Evolutionary conservation across 352 stramenopile species (phyloP).

Genomic region (Peronospora destructor): DNA sequence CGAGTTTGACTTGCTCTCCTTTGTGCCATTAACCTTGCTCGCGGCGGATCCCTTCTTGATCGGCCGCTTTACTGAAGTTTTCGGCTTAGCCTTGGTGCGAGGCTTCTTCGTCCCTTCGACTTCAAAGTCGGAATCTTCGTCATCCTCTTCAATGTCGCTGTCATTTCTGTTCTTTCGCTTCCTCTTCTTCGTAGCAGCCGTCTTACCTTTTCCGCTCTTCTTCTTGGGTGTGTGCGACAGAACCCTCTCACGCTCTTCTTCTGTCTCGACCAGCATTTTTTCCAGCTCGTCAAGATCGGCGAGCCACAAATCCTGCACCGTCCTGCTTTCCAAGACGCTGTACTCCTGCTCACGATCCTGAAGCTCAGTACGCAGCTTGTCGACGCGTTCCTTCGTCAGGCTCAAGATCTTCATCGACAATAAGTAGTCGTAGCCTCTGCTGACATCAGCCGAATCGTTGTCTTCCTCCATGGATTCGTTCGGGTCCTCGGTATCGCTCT

Average conservation of each 20-base stretch:
- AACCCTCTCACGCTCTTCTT: conserved; percentile 48
- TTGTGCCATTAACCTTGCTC: conserved; percentile 23
- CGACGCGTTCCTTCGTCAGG: conserved; percentile 91
- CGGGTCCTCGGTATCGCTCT: conserved; percentile 38
- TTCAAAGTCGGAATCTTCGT: conserved; percentile 67
- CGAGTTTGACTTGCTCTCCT: conserved; percentile 22
- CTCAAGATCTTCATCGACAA: conserved; percentile 93
- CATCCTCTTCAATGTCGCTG: conserved; percentile 44
- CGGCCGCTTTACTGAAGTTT: conserved; percentile 30
- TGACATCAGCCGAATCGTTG: conserved; percentile 24
- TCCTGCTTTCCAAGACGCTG: conserved; percentile 61
- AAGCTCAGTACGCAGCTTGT: conserved; percentile 86
- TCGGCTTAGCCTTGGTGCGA: conserved; percentile 34
- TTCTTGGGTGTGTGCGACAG: conserved; percentile 51
- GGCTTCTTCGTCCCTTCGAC: conserved; percentile 21
- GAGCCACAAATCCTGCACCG: conserved; percentile 90
- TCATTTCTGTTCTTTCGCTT: conserved; percentile 40
- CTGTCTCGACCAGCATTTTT: conserved; percentile 54
- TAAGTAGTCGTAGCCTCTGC: conserved; percentile 91
- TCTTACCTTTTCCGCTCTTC: conserved; percentile 42
- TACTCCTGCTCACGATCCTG: conserved; percentile 83
- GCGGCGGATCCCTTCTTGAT: conserved; percentile 26
- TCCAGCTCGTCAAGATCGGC: conserved; percentile 90
- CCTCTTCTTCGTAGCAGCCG: conserved; percentile 38
- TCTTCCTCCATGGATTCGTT: conserved; percentile 56